Conservation (phyloP, 345 rosid species). For the Nephelium lappaceum region DNA sequence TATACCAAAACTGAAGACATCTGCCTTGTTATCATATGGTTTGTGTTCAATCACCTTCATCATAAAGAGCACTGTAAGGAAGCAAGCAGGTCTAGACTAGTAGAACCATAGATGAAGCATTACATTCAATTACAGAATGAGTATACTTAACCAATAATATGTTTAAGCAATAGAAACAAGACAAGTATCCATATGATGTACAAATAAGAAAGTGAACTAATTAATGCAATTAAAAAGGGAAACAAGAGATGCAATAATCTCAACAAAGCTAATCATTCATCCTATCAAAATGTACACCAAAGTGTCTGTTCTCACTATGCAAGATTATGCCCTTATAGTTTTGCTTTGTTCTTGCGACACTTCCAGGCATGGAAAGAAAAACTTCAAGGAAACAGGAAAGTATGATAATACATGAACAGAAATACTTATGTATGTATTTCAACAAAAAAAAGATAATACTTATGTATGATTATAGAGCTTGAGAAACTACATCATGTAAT, state of each 20-base stretch:
- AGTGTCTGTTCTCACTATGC: neutral
- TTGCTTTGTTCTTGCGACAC: neutral
- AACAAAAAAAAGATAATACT: no score
- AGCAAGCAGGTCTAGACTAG: conserved; percentile 1
- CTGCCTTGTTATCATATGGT: conserved; percentile 89
- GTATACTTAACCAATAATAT: neutral
- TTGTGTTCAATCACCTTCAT: conserved; percentile 93
- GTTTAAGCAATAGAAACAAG: neutral
- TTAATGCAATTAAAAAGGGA: neutral
- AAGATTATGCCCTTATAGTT: neutral
- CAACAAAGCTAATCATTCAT: conserved; percentile 1
- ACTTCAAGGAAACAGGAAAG: neutral
- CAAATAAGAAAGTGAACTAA: neutral
- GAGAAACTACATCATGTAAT: neutral
- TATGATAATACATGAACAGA: neutral
- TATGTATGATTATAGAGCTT: neutral
- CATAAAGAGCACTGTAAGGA: conserved; percentile 26
- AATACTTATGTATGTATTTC: neutral
- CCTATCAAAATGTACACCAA: neutral
- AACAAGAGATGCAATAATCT: neutral
- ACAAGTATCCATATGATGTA: neutral
- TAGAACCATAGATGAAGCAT: conserved; percentile 10
- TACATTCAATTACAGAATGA: neutral
- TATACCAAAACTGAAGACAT: conserved; percentile 88
- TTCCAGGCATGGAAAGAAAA: neutral